phyloP scores from a whole-genome alignment of 441 rosid genomes.

The Euphorbia corollata region DNA sequence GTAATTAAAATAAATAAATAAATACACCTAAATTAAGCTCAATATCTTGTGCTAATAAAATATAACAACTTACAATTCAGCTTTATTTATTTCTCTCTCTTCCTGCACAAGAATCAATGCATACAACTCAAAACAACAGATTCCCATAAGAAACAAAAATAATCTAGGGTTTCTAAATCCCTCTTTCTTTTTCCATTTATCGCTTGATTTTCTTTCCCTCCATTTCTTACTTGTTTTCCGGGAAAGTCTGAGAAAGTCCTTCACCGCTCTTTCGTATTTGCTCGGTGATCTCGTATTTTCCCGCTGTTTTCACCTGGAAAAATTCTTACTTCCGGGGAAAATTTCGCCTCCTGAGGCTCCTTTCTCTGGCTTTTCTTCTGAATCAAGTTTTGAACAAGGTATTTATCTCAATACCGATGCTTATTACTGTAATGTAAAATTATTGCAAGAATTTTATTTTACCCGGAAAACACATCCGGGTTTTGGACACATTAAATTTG shows the following conservation, averaged over 20 bases:
- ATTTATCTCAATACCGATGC: background rate
- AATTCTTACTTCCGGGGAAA: constrained; percentile 28
- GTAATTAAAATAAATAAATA: too few relatives aligned
- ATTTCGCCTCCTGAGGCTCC: constrained; percentile 3
- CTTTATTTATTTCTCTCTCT: background rate
- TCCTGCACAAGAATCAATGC: background rate
- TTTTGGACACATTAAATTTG: background rate
- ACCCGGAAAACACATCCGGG: background rate
- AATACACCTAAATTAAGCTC: background rate
- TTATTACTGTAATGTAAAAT: constrained; percentile 7
- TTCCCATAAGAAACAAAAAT: background rate
- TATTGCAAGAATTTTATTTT: background rate
- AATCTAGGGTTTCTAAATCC: constrained; percentile 28
- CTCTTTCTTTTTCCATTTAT: background rate
- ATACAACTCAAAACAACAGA: background rate
- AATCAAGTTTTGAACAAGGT: constrained; percentile 9
- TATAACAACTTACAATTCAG: background rate
- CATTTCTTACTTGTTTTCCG: constrained; percentile 18
- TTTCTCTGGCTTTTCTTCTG: constrained; percentile 7
- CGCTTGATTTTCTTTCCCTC: constrained; percentile 29
- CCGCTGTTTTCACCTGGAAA: constrained; percentile 12
- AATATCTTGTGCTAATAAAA: too few relatives aligned
- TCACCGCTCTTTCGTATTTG: background rate
- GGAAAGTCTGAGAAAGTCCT: background rate
- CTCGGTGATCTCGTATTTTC: constrained; percentile 10